These are phyloP conservation scores for Apiospora hydei DNA, from an alignment of 2,329 filamentous ascomycete species.

Conservation along the genomic window DNA sequence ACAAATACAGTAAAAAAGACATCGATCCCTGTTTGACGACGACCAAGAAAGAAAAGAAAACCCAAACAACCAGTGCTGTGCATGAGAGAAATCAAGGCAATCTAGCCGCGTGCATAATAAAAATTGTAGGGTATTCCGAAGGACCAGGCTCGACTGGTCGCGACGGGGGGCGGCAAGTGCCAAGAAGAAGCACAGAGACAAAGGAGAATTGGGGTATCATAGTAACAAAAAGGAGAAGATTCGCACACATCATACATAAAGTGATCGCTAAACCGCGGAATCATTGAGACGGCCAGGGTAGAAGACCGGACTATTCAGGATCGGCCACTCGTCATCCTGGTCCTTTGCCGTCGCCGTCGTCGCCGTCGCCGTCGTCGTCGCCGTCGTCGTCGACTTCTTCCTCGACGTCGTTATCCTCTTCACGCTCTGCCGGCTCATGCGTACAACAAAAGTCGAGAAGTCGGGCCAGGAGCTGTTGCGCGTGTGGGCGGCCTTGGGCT, in stretches of 20 bases:
- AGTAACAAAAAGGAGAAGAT: not conserved
- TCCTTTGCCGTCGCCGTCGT: not conserved
- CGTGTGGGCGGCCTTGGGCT: not conserved
- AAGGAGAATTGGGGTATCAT: constrained; percentile 5
- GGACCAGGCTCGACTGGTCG: not conserved
- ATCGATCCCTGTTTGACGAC: constrained; percentile 10
- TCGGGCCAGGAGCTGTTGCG: constrained; percentile 13
- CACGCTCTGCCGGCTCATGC: constrained; percentile 4
- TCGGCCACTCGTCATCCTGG: not conserved
- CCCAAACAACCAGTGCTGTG: not conserved
- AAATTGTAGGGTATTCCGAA: not conserved
- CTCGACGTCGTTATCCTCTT: not conserved
- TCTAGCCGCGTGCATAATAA: not conserved
- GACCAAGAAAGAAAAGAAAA: not conserved
- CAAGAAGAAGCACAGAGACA: not conserved
- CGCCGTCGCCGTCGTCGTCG: not conserved
- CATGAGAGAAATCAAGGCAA: not conserved
- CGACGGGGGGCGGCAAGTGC: not conserved
- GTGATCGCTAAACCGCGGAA: not conserved
- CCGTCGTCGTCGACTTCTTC: not conserved
- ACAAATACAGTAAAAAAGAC: not conserved
- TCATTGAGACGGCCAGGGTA: not conserved
- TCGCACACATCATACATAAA: not conserved
- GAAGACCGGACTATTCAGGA: constrained; percentile 3
- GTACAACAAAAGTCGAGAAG: not conserved